A percentile compares a stretch with the other conserved stretches of the same genome.
Conservation (phyloP, 139 green algal species). For the Picochlorum sp. region DNA sequence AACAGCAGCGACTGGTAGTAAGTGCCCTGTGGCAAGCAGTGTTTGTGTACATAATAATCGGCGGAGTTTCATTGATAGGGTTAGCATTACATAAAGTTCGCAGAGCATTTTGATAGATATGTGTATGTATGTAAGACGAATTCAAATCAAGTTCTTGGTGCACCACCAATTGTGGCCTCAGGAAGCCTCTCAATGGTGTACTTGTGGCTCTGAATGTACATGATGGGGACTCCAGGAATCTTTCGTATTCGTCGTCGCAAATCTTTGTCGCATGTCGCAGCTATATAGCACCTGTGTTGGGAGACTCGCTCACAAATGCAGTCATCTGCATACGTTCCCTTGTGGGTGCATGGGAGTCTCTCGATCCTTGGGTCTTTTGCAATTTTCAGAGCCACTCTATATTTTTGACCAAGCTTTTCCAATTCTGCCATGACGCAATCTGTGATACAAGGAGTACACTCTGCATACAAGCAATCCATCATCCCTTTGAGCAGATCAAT, state of each 20-base stretch:
- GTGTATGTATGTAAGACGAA: not conserved
- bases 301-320: conserved; percentile 89
- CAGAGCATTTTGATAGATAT: conserved; percentile 15
- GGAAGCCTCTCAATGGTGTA: conserved; percentile 96
- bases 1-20: conserved; percentile 19
- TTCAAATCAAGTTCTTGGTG: conserved; percentile 46
- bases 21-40: conserved; percentile 19
- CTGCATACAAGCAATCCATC: conserved; percentile 98
- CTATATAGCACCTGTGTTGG: conserved; percentile 98
- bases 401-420: conserved; percentile 97
- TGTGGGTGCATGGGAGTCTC: conserved; percentile 89
- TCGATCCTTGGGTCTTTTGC: conserved; percentile 90
- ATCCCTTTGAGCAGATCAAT: conserved; percentile 89
- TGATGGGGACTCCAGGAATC: conserved; percentile 31
- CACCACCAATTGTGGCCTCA: conserved; percentile 93
- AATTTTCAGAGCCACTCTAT: conserved; percentile 94
- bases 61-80: conserved; percentile 3
- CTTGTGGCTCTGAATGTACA: conserved; percentile 77
- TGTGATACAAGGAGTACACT: conserved; percentile 96
- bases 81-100: conserved; percentile 21
- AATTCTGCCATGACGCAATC: conserved; percentile 98
- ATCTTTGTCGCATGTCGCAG: conserved; percentile 96
- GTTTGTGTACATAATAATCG: conserved; percentile 18
- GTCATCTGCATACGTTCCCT: conserved; percentile 98
- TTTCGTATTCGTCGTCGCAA: conserved; percentile 90